These are phyloP conservation scores for Sclerospora graminicola DNA, from an alignment of 352 stramenopile species.

Conservation along the genomic window DNA sequence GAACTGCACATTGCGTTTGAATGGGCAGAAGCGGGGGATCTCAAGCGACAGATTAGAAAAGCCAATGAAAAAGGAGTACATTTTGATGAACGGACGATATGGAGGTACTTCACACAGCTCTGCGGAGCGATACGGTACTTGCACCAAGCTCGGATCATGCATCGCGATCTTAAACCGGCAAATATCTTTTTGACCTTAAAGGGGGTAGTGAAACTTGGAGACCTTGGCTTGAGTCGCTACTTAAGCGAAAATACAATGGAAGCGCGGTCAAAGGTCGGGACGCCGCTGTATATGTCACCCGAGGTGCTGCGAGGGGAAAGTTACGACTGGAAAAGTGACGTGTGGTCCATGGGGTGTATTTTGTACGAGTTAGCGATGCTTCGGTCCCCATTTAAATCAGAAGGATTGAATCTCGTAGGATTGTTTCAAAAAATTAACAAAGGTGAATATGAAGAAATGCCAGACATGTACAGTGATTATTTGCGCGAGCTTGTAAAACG, in stretches of 20 bases:
- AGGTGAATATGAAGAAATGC: slow-evolving; percentile 60
- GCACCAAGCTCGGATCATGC: slow-evolving; percentile 87
- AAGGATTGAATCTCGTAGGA: slow-evolving; percentile 84
- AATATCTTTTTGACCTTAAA: slow-evolving; percentile 91
- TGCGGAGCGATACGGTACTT: slow-evolving; percentile 80
- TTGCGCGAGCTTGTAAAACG: slow-evolving; percentile 41
- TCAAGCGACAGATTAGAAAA: slow-evolving; percentile 90
- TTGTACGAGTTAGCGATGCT: slow-evolving; percentile 94
- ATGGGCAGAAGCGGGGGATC: slow-evolving; percentile 88
- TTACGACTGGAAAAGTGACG: slow-evolving; percentile 93
- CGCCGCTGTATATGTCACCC: slow-evolving; percentile 92
- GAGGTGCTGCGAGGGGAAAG: slow-evolving; percentile 89
- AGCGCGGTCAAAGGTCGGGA: slow-evolving; percentile 88
- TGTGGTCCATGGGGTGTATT: slow-evolving; percentile 93
- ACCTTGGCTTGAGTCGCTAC: slow-evolving; percentile 64
- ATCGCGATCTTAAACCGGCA: slow-evolving; percentile 90
- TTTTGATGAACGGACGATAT: slow-evolving; percentile 90
- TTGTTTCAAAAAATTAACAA: slow-evolving; percentile 91
- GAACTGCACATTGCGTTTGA: slow-evolving; percentile 92
- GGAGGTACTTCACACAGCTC: slow-evolving; percentile 90
- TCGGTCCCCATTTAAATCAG: slow-evolving; percentile 89
- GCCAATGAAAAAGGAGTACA: slow-evolving; percentile 71
- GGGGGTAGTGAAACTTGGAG: slow-evolving; percentile 85
- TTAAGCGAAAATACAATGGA: slow-evolving; percentile 76
- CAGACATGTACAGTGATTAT: slow-evolving; percentile 53